A percentile compares a stretch with the other conserved stretches of the same genome.
Evolutionary conservation across 768 basidiomycete genomes (phyloP).

Genomic region (Rickenella mellea): DNA sequence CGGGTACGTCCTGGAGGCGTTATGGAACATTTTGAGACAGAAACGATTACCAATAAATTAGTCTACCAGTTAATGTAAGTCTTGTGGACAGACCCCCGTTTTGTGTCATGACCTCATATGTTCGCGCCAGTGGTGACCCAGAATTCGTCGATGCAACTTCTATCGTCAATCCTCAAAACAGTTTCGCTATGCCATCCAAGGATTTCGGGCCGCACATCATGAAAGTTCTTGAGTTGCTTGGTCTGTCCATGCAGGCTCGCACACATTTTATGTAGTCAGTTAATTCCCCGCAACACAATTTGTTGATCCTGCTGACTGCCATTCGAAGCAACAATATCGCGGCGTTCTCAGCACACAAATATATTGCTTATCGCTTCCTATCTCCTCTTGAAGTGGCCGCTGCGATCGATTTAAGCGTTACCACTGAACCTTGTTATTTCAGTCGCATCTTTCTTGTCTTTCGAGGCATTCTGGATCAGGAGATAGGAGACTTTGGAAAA

Average conservation of each 20-base stretch:
- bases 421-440: constrained; percentile 69
- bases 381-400: constrained; percentile 70
- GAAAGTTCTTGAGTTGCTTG: constrained; percentile 76
- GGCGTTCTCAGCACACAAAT: constrained; percentile 66
- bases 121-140: constrained; percentile 57
- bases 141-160: constrained; percentile 68
- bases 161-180: constrained; percentile 73
- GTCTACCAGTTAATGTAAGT: constrained; percentile 82
- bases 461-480: constrained; percentile 74
- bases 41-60: constrained; percentile 67
- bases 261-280: constrained; percentile 74
- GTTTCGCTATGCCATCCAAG: constrained; percentile 74
- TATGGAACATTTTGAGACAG: constrained; percentile 77
- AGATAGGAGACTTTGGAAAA: constrained; percentile 66
- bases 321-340: constrained; percentile 71
- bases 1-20: constrained; percentile 80
- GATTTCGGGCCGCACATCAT: constrained; percentile 76
- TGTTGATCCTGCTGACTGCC: too few relatives aligned
- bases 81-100: background rate
- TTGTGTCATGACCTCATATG: background rate
- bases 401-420: constrained; percentile 82
- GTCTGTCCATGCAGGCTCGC: constrained; percentile 74
- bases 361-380: constrained; percentile 83
- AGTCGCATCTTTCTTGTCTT: constrained; percentile 82
- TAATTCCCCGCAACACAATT: too few relatives aligned